Evolutionary conservation across 140 eudicot species (phyloP).

Genomic region (Bidens hawaiensis): DNA sequence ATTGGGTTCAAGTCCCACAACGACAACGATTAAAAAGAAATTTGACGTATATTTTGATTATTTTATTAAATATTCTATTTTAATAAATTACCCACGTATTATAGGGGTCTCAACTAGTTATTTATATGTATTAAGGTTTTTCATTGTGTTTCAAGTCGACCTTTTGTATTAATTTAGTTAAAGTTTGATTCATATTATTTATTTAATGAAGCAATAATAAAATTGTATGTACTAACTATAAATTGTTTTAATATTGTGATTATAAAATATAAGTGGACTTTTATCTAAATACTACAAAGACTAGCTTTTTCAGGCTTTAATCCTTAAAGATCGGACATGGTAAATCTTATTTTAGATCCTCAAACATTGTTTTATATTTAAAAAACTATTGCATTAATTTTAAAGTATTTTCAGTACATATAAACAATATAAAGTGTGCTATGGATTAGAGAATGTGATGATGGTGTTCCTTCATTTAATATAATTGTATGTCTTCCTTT

Average conservation of each 20-base stretch:
- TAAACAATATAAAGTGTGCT: slow-evolving; percentile 26
- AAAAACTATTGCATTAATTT: not conserved
- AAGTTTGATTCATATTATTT: not conserved
- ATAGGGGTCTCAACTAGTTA: no score
- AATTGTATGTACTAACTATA: not conserved
- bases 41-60: no score
- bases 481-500: not conserved
- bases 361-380: slow-evolving; percentile 2
- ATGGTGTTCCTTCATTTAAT: slow-evolving; percentile 22
- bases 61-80: no score
- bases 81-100: no score
- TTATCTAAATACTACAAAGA: not conserved
- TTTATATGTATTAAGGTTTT: not conserved
- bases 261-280: not conserved
- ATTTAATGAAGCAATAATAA: not conserved
- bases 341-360: slow-evolving; percentile 33
- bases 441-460: slow-evolving; percentile 26
- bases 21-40: no score
- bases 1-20: no score
- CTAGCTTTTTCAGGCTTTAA: slow-evolving; percentile 25
- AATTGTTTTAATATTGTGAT: not conserved
- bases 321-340: slow-evolving; percentile 23
- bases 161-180: not conserved
- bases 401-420: not conserved
- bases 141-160: not conserved